Evolutionary conservation across 2,329 filamentous ascomycete species (phyloP), one percentile per base, ranked within the genome.

Genomic region (Microdochium paspali): DNA sequence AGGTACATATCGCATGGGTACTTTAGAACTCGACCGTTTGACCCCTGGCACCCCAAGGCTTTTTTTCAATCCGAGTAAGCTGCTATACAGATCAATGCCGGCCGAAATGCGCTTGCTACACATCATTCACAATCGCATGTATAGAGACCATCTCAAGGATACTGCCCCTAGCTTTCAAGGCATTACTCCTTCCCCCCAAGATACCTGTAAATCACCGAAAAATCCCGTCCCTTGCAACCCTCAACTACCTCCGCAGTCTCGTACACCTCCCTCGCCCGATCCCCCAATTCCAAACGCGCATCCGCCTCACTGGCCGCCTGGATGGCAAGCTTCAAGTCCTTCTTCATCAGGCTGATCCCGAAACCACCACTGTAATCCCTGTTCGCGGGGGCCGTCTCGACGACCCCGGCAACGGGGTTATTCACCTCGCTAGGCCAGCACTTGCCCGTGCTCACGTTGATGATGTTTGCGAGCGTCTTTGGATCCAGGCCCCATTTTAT

Each of bases 361-460:
- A 91, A 93, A 0, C 87, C 87, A 43, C 87, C 87, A 18, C 70
- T 66, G 58, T 90, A 98, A 47, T 85, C 90, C 48, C 85, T 74
- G 47, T 75, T 79, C 0, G 90, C 85, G 0, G 91, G 90, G 2
- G 88, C 79, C 1, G 76, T 79, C 51, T 84, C 81, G 21, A 91
- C 76, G 0, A 96, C 90, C 13, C 90, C 90, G 10, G 82, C 82
- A 3, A 97, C 90, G 0, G 93, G 93, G 62, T 97, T 97, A 68
- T 98, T 98, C 52, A 95, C 73, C 68, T 96, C 90, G 58, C 85
- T 93, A 1, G 91, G 90, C 93, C 93, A 98, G 74, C 90, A 97
- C 54, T 77, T 80, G n/a, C 93, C 93, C 0, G 91, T 96, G 56
- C 88, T 93, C 3, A 86, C 85, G 63, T 96, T 97, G 70, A 98